These are phyloP conservation scores for Xylaria longipes DNA, from an alignment of 495 filamentous ascomycete species.

Conservation along the genomic window DNA sequence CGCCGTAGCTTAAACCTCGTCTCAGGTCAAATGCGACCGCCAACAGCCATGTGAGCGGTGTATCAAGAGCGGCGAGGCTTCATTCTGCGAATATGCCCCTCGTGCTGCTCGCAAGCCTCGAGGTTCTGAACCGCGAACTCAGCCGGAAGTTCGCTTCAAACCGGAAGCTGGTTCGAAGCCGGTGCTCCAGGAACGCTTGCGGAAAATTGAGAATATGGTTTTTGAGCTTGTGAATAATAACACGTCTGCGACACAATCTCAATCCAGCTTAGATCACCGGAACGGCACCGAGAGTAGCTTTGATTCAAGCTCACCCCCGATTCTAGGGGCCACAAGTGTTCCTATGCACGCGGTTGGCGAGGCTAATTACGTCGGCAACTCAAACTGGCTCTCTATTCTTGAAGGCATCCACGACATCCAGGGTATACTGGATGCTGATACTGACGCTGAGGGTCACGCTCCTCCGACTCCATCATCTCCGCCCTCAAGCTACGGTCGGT, in stretches of 20 bases:
- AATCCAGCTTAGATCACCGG: slow-evolving; percentile 33
- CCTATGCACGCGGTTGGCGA: slow-evolving; percentile 36
- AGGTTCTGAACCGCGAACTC: slow-evolving; percentile 33
- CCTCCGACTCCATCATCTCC: slow-evolving; percentile 33
- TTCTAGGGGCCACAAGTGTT: slow-evolving; percentile 28
- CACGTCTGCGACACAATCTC: slow-evolving; percentile 29
- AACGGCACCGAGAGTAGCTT: slow-evolving; percentile 33
- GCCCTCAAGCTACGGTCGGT: slow-evolving; percentile 25
- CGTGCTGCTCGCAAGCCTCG: slow-evolving; percentile 43
- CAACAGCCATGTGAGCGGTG: slow-evolving; percentile 52
- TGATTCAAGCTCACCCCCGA: slow-evolving; percentile 34
- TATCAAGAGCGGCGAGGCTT: slow-evolving; percentile 47
- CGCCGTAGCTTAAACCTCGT: slow-evolving; percentile 27
- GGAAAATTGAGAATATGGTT: slow-evolving; percentile 57
- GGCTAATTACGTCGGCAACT: slow-evolving; percentile 51
- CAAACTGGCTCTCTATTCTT: slow-evolving; percentile 58
- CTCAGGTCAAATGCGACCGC: slow-evolving; percentile 54
- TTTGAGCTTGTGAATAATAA: slow-evolving; percentile 44
- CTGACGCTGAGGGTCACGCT: slow-evolving; percentile 33
- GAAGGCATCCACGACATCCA: slow-evolving; percentile 49
- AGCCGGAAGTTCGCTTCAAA: slow-evolving; percentile 33
- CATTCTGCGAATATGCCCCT: slow-evolving; percentile 50
- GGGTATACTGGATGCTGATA: slow-evolving; percentile 40
- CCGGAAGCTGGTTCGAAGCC: slow-evolving; percentile 38
- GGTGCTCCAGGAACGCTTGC: slow-evolving; percentile 52